A percentile compares a stretch with the other conserved stretches of the same genome.
phyloP scores from a whole-genome alignment of 495 filamentous ascomycete species.

The Aspergillus mulundensis region DNA sequence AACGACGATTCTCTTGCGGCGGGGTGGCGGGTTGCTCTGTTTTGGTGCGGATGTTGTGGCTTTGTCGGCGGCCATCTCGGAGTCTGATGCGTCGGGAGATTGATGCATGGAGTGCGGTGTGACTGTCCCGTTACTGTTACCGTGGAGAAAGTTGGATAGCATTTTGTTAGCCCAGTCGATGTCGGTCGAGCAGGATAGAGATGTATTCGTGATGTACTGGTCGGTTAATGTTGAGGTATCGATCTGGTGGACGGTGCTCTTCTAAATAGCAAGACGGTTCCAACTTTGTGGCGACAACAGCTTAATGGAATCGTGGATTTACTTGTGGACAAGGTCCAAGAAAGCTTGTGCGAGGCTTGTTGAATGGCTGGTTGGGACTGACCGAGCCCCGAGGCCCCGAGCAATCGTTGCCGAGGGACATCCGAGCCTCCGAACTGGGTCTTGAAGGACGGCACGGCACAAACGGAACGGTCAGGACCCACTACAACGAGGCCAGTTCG shows the following conservation, averaged over 20 bases:
- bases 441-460: too few species aligned
- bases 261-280: background rate
- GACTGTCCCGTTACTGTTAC: conserved; percentile 6
- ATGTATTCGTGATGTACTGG: background rate
- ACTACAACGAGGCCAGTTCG: too few species aligned
- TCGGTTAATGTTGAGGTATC: background rate
- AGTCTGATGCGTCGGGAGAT: background rate
- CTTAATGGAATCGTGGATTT: too few species aligned
- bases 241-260: background rate
- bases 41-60: background rate
- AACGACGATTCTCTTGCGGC: conserved; percentile 27
- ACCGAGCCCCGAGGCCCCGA: background rate
- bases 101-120: conserved; percentile 17
- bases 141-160: conserved; percentile 1
- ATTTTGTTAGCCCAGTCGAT: conserved; percentile 1
- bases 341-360: too few species aligned
- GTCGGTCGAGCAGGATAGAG: too few species aligned
- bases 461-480: too few species aligned
- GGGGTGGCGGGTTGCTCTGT: background rate
- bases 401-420: too few species aligned
- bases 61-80: conserved; percentile 1
- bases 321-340: too few species aligned
- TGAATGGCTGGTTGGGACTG: too few species aligned
- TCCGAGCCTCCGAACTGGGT: too few species aligned
- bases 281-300: too few species aligned